Evolutionary conservation across 2,329 filamentous ascomycete genomes (phyloP).

Genomic region (Gremmenia infestans): DNA sequence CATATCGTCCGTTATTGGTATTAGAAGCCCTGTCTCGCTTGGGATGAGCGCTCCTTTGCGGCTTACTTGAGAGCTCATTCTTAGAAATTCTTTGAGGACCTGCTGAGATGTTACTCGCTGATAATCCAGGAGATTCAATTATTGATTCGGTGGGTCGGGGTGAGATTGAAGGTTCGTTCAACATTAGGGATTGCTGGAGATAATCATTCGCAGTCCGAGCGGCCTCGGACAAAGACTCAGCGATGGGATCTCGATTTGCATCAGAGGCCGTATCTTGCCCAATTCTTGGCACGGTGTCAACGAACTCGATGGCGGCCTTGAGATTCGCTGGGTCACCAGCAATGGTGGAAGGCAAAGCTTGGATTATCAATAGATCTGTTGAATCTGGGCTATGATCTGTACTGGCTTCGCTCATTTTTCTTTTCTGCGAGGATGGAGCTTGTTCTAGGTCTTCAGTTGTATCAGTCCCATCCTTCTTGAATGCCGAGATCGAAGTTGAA

Average conservation of each 20-base stretch:
- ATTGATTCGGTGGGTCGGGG: not conserved
- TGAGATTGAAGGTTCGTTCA: slow-evolving; percentile 6
- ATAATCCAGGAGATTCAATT: not conserved
- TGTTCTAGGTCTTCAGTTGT: not conserved
- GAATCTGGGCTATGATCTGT: not conserved
- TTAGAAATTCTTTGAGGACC: not conserved
- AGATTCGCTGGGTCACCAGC: slow-evolving; percentile 9
- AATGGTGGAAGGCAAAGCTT: not conserved
- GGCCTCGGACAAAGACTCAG: slow-evolving; percentile 21
- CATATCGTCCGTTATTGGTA: not conserved
- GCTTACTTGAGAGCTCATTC: not conserved
- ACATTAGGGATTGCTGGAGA: slow-evolving; percentile 18
- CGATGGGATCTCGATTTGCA: slow-evolving; percentile 22
- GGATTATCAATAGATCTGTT: slow-evolving; percentile 1
- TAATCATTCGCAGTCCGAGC: slow-evolving; percentile 24
- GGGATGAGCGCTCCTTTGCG: not conserved
- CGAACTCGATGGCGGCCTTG: slow-evolving; percentile 16
- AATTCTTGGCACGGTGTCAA: slow-evolving; percentile 12
- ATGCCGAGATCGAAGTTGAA: slow-evolving; percentile 9
- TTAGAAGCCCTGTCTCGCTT: not conserved
- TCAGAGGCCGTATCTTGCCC: slow-evolving; percentile 17
- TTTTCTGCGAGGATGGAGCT: not conserved
- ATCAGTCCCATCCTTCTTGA: slow-evolving; percentile 16
- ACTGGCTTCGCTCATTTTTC: not conserved
- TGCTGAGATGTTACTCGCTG: not conserved